Percentiles rank a stretch among this genome's conserved stretches.
These are phyloP conservation scores for Crassisporium funariophilum DNA, from an alignment of 768 basidiomycete species.

Conservation along the genomic window DNA sequence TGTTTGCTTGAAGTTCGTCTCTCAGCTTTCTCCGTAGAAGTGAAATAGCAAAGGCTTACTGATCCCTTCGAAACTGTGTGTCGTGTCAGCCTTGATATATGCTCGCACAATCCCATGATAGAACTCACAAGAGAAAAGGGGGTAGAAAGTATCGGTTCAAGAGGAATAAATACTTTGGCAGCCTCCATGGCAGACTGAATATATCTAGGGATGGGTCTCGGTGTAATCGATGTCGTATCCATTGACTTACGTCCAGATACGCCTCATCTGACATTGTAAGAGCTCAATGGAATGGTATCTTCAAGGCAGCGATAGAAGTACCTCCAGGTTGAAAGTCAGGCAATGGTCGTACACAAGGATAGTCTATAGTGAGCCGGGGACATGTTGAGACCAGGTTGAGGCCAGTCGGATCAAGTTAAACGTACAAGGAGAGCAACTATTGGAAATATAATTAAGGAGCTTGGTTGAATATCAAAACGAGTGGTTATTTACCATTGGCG, in stretches of 20 bases:
- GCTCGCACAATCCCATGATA: neutral
- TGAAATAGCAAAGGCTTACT: too few species aligned
- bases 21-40: too few species aligned
- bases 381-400: neutral
- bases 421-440: constrained; percentile 2
- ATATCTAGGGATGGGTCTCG: neutral
- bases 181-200: constrained; percentile 26
- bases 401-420: neutral
- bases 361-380: constrained; percentile 8
- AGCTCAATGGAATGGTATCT: neutral
- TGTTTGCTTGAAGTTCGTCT: too few species aligned
- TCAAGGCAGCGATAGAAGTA: constrained; percentile 3
- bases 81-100: neutral
- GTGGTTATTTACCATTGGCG: neutral
- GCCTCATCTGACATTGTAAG: neutral
- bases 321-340: constrained; percentile 28
- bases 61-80: constrained; percentile 1
- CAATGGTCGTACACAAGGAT: constrained; percentile 27
- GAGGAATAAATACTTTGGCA: constrained; percentile 30
- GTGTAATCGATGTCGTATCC: neutral
- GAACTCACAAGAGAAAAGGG: constrained; percentile 30
- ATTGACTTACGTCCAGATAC: constrained; percentile 4
- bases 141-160: constrained; percentile 30
- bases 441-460: neutral
- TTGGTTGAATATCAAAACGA: neutral